Conservation (phyloP, 225 moss, liverwort and hornwort species). For the Thuidium tamariscinum region DNA sequence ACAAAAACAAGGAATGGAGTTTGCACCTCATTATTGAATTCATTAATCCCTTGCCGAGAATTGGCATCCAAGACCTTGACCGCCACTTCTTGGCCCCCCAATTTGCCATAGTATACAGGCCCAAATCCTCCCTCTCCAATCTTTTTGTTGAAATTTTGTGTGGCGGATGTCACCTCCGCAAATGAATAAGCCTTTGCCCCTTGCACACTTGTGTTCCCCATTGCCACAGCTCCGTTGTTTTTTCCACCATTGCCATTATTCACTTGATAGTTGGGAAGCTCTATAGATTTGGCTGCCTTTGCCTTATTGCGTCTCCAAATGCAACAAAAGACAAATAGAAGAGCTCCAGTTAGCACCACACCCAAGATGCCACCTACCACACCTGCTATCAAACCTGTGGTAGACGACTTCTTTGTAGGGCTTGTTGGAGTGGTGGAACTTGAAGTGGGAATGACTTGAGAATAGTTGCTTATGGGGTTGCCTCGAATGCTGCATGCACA, state of each 20-base stretch:
- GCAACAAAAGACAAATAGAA: background rate
- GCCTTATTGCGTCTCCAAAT: background rate
- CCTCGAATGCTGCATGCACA: background rate
- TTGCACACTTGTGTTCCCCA: background rate
- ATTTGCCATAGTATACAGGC: constrained; percentile 26
- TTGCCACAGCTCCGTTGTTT: background rate
- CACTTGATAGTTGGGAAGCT: background rate
- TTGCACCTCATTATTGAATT: constrained; percentile 38
- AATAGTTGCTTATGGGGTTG: background rate
- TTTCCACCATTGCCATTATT: background rate
- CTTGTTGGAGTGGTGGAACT: background rate
- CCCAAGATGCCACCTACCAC: constrained; percentile 3
- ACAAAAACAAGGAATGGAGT: background rate
- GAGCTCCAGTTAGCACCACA: background rate
- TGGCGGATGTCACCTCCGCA: constrained; percentile 1
- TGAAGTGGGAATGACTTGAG: background rate
- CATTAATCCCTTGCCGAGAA: constrained; percentile 26
- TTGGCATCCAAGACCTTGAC: constrained; percentile 18
- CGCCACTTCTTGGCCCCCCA: constrained; percentile 22
- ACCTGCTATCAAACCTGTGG: constrained; percentile 4
- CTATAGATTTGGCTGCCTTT: background rate
- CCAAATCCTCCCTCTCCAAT: constrained; percentile 42
- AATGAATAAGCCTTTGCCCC: constrained; percentile 7
- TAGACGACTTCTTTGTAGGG: background rate
- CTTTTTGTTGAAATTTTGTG: constrained; percentile 7